Conservation (phyloP, 306 rosid genomes). For the Cajanus cajan region DNA sequence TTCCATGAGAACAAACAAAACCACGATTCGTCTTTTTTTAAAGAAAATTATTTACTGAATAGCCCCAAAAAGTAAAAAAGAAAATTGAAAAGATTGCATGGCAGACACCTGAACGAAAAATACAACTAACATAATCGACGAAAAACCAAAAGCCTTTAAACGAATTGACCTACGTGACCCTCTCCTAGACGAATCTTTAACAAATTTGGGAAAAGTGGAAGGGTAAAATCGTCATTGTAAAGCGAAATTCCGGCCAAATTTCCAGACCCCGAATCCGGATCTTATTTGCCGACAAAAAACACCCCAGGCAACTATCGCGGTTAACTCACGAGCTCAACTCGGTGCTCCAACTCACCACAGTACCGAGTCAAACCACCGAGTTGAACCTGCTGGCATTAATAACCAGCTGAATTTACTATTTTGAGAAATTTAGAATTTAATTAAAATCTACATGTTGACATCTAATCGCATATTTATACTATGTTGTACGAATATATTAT, state of each 20-base stretch:
- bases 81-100: constrained; percentile 5
- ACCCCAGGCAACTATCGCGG: constrained; percentile 4
- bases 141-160: not conserved
- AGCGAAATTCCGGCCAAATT: constrained; percentile 35
- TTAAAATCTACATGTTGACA: not conserved
- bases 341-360: constrained; percentile 27
- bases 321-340: constrained; percentile 39
- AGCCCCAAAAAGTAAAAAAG: constrained; percentile 8
- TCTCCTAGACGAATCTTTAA: not conserved
- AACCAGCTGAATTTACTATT: not conserved
- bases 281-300: constrained; percentile 43
- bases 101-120: constrained; percentile 31
- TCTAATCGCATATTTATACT: not conserved
- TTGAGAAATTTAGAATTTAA: too few species aligned
- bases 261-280: constrained; percentile 21
- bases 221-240: constrained; percentile 27
- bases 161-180: constrained; percentile 47
- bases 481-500: too few species aligned
- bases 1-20: constrained; percentile 42
- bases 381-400: not conserved
- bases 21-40: constrained; percentile 12
- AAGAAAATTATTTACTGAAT: not conserved
- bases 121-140: constrained; percentile 25
- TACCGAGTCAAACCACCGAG: constrained; percentile 22
- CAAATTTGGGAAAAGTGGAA: not conserved